Evolutionary conservation across 2,329 filamentous ascomycete species (phyloP), one percentile per base, ranked within the genome.

Genomic region (Cladosporium sp.): DNA sequence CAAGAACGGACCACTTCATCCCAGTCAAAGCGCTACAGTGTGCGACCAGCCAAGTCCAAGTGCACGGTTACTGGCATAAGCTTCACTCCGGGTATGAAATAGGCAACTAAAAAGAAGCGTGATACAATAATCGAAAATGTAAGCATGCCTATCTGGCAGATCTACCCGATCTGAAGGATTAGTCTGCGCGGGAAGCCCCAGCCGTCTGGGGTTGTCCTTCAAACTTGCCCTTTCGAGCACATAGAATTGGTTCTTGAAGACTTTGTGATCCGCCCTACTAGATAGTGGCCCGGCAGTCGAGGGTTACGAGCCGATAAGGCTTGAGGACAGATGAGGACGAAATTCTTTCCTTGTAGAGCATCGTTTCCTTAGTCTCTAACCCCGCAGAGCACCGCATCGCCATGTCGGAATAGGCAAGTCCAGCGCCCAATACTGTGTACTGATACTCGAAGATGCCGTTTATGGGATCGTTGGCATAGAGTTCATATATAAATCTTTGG

Each of bases 261-360:
- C 24, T 54, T 34, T 41, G 6, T 58, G 32, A 41, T 58, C 38
- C 55, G 55, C 21, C 55, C 34, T 36, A 36, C 21, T 18, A 26
- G 34, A 58, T 41, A 58, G 34, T 41, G 55, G 55, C 55, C 34
- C 55, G 55, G 55, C 55, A 58, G n/a, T 41, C 21, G n/a, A 41
- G 34, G 24, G 55, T 21, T 58, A 41, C 32, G 30, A 34, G 55
- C 34, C 34, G 55, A 58, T 26, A 58, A 58, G n/a, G n/a, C n/a
- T 7, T 21, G 41, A 3, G 41, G n/a, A 47, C n/a, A 47, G 41
- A 52, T 30, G 49, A 26, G 32, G 55, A 41, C 55, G 21, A 58
- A 58, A 58, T 58, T 58, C 55, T 58, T 58, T 36, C 55, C 55
- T n/a, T 34, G 15, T 54, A 26, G 4, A 58, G 32, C n/a, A 10